Evolutionary conservation across 1,139 yeast species (phyloP), one percentile per base, ranked within the genome.

Genomic region (Yamadazyma oceani): DNA sequence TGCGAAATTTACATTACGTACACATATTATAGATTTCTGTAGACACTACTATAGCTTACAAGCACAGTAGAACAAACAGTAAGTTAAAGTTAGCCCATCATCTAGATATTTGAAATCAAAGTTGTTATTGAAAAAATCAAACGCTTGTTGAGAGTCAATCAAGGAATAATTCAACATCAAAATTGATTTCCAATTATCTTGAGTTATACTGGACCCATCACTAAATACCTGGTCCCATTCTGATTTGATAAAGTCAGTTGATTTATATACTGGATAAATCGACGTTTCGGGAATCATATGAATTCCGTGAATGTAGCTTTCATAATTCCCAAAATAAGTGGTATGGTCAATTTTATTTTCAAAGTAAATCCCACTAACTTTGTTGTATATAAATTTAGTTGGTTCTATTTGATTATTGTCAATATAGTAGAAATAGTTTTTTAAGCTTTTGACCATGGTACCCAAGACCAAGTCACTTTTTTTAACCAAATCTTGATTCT

Each of bases 231-330:
- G 66, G n/a, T 69, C 66, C 96, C 96, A 92, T 64, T 90, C 97
- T 59, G 88, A 79, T 46, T 68, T 53, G 11, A 83, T 95, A 61
- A 81, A 90, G 1, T 67, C 60, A 1, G 88, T 78, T 5, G 71
- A 64, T 56, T 97, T 75, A 32, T 87, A 73, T 45, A 74, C 80
- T 0, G 90, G 78, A n/a, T 96, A 84, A n/a, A 85, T 78, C 0
- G 97, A 90, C 0, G 96, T 87, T 26, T 86, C 68, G n/a, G 98
- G 64, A 24, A 90, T 73, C 82, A 92, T 92, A 57, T 90, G 97
- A 43, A 90, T 90, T 55, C 96, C 96, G 55, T 90, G 97, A 39
- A 90, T 88, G 60, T 83, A 90, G 58, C 89, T 90, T 12, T 71
- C 66, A 38, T 70, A 56, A 19, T 37, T 40, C 14, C 96, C 96